phyloP scores from a whole-genome alignment of 2,329 filamentous ascomycete species.

The Fusarium zealandicum region DNA sequence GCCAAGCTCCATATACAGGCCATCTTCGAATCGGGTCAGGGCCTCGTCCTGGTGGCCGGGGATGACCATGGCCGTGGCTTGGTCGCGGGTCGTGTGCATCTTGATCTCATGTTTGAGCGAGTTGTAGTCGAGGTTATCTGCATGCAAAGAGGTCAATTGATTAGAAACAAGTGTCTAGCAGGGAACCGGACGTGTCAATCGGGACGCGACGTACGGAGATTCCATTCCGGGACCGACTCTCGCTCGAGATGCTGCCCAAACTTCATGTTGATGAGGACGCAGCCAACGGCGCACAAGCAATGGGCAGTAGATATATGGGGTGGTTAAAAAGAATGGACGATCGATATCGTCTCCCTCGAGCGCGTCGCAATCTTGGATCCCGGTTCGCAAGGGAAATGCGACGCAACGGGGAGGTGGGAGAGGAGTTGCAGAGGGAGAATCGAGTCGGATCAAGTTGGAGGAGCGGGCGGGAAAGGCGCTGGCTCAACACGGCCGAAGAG shows the following conservation, averaged over 20 bases:
- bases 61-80: constrained; percentile 74
- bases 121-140: constrained; percentile 90
- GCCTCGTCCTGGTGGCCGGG: constrained; percentile 71
- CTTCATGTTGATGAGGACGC: constrained; percentile 45
- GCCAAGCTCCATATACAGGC: constrained; percentile 74
- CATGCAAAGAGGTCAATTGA: constrained; percentile 41
- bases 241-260: constrained; percentile 67
- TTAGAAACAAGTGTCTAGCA: constrained; percentile 2
- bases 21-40: constrained; percentile 70
- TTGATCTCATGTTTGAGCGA: constrained; percentile 87
- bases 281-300: constrained; percentile 3
- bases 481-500: constrained; percentile 8
- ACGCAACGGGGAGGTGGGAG: constrained; percentile 8
- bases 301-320: background rate
- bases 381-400: background rate
- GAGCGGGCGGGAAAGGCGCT: constrained; percentile 24
- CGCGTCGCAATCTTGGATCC: constrained; percentile 4
- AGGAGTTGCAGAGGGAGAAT: constrained; percentile 13
- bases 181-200: background rate
- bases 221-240: constrained; percentile 84
- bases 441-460: constrained; percentile 12
- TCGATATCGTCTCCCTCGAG: constrained; percentile 7
- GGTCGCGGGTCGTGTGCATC: constrained; percentile 74
- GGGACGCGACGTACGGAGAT: constrained; percentile 64
- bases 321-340: constrained; percentile 5